Evolutionary conservation across 345 rosid genomes (phyloP).

Genomic region (Alliaria petiolata): DNA sequence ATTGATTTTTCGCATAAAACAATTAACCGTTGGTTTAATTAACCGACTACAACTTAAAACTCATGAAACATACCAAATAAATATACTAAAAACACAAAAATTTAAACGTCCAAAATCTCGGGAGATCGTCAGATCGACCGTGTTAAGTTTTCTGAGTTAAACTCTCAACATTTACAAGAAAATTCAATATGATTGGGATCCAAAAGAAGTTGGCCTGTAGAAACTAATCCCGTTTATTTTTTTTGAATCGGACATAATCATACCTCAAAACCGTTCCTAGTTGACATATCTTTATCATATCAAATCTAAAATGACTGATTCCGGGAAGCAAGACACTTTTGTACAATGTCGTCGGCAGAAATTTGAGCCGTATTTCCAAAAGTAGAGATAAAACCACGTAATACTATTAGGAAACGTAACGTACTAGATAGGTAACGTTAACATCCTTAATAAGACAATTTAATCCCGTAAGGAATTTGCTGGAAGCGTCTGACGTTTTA

Average conservation of each 20-base stretch:
- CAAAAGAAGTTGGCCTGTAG: too few species aligned
- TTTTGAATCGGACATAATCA: neutral
- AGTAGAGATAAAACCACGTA: neutral
- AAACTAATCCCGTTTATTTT: neutral
- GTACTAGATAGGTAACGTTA: neutral
- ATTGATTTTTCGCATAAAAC: neutral
- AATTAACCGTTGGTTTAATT: neutral
- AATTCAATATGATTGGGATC: too few species aligned
- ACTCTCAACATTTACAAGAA: too few species aligned
- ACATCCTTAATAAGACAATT: neutral
- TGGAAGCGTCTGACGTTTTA: neutral
- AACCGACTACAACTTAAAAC: too few species aligned
- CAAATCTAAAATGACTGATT: neutral
- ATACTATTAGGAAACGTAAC: neutral
- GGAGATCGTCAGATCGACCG: neutral
- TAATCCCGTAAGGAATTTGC: neutral
- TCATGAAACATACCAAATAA: neutral
- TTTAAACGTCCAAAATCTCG: neutral
- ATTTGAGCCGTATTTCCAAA: neutral
- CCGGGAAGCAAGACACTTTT: neutral
- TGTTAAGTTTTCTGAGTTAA: too few species aligned
- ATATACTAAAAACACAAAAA: neutral
- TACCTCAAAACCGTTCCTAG: neutral
- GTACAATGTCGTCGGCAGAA: neutral
- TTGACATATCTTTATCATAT: neutral